These are phyloP conservation scores for Dimocarpus longan DNA, from an alignment of 345 rosid species.

Conservation along the genomic window DNA sequence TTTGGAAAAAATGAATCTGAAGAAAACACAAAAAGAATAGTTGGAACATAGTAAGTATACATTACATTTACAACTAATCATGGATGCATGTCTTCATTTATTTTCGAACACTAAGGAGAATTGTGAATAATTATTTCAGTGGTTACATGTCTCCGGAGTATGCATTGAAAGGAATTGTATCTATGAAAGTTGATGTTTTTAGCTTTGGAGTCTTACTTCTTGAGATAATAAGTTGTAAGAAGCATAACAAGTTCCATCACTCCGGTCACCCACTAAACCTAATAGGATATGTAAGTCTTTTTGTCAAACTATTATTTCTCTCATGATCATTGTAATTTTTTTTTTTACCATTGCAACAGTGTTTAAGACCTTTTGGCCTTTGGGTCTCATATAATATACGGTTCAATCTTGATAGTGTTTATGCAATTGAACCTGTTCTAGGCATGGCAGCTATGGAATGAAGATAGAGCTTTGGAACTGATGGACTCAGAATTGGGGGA, in stretches of 20 bases:
- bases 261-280: conserved; percentile 9
- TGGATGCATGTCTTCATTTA: neutral
- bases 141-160: conserved; percentile 20
- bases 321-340: neutral
- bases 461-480: conserved; percentile 4
- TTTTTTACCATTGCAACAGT: neutral
- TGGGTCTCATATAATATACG: neutral
- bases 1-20: neutral
- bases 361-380: too few species aligned
- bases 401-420: neutral
- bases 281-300: conserved; percentile 19
- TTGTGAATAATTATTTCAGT: neutral
- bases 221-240: conserved; percentile 16
- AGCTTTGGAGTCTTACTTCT: conserved; percentile 19
- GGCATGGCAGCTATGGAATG: conserved; percentile 27
- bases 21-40: conserved; percentile 12
- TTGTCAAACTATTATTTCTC: neutral
- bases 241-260: conserved; percentile 7
- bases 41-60: conserved; percentile 18
- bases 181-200: neutral
- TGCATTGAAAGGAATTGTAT: neutral
- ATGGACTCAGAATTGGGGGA: neutral
- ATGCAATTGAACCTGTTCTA: neutral
- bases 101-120: neutral
- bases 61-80: neutral